Evolutionary conservation across 2,329 filamentous ascomycete genomes (phyloP), one percentile per base, ranked within the genome.

Genomic region (Ophiostoma piceae): DNA sequence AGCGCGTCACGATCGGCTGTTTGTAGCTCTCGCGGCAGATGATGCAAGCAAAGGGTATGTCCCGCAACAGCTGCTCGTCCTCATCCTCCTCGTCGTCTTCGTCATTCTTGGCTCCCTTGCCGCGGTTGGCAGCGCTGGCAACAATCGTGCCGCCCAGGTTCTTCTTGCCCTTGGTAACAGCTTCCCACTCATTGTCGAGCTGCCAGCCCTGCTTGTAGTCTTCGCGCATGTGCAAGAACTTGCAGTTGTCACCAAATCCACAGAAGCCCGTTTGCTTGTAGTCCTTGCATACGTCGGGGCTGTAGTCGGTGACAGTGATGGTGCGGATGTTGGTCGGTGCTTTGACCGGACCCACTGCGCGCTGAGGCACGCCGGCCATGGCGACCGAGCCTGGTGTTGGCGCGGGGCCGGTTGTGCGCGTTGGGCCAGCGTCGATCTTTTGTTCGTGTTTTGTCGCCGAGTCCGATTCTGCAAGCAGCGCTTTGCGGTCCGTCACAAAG

Each of bases 141-240:
- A 90, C 82, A 0, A 87, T 79, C 2, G 86, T 91, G 7, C 88
- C 89, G 5, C 80, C 82, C 0, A 85, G 74, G 64, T 85, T 83
- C 76, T 87, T 89, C 78, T 88, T 89, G 67, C 86, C 90, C 76
- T 91, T 94, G 7, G 88, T 91, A 2, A 89, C 88, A 47, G 87
- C 90, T 77, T 99, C 95, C 95, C 95, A 99, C 67, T 98, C 94
- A 68, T 86, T 85, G 78, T 99, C 95, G 4, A 99, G 84, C 78
- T 98, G 92, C 95, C 95, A 99, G 2, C 95, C 95, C 77, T 94
- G 90, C 75, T 94, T 92, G 77, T 92, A 90, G 78, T 92, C 90
- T 75, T 92, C 89, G 71, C 92, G 83, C 5, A 87, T 87, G 76
- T 95, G 92, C 0, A 92, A 76, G 76, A 89, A 95, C 76, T 93